Percentiles rank a stretch among this genome's conserved stretches.
Conservation (phyloP, 1,284 basidiomycete genomes). For the Trichosporon asahii region DNA sequence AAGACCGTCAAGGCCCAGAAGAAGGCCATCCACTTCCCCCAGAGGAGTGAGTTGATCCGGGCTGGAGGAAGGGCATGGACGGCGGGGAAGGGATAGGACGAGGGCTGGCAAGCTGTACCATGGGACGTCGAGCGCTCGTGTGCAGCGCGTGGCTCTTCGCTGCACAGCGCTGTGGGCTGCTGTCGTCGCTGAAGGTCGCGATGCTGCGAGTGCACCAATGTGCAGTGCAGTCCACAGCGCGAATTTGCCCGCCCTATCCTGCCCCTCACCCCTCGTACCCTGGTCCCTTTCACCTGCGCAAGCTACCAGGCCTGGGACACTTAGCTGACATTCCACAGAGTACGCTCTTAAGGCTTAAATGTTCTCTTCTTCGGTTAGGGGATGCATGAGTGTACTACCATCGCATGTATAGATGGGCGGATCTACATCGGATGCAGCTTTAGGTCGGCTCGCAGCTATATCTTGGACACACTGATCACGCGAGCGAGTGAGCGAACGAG, state of each 20-base stretch:
- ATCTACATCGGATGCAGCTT: slow-evolving; percentile 9
- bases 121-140: neutral
- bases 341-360: slow-evolving; percentile 51
- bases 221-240: neutral
- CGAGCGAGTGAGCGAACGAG: neutral
- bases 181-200: neutral
- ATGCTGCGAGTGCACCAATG: neutral
- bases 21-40: slow-evolving; percentile 90
- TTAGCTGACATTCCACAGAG: slow-evolving; percentile 29
- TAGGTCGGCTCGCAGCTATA: neutral
- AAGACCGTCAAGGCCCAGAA: slow-evolving; percentile 89
- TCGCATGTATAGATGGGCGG: slow-evolving; percentile 13
- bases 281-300: neutral
- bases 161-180: neutral
- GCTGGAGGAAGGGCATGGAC: neutral
- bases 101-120: neutral
- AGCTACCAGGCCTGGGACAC: neutral
- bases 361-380: slow-evolving; percentile 21
- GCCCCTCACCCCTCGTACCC: neutral
- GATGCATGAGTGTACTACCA: slow-evolving; percentile 42
- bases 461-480: neutral
- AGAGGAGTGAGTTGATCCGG: slow-evolving; percentile 46
- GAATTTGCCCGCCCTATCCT: neutral
- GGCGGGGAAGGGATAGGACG: neutral
- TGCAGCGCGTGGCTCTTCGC: neutral